Evolutionary conservation across 331 rosid species (phyloP).

Genomic region (Dryas integrifolia): DNA sequence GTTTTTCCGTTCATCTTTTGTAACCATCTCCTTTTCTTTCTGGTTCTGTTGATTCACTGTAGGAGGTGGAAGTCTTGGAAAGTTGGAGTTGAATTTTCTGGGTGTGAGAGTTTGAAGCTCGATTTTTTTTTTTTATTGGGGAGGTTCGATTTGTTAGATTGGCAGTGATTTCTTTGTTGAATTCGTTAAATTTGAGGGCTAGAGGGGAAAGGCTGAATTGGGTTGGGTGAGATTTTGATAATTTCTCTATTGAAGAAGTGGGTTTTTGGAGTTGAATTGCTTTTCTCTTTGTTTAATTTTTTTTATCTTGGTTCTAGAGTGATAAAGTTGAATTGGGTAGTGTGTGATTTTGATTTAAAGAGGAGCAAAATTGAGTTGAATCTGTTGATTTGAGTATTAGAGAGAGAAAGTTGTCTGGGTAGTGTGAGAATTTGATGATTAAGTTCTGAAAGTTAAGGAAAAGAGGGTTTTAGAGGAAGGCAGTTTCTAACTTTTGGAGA

Average conservation of each 20-base stretch:
- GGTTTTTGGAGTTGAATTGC: background rate
- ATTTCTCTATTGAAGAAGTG: background rate
- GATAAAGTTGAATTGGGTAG: background rate
- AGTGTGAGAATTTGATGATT: background rate
- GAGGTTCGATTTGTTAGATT: background rate
- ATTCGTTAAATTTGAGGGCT: slow-evolving; percentile 21
- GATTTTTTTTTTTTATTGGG: background rate
- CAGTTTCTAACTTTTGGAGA: background rate
- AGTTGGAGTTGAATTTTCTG: background rate
- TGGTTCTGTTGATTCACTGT: background rate
- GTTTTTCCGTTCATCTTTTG: slow-evolving; percentile 2
- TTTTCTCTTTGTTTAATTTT: background rate
- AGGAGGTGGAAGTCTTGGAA: background rate
- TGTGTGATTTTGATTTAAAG: background rate
- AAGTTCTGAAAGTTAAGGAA: background rate
- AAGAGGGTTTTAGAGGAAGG: background rate
- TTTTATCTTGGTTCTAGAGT: background rate
- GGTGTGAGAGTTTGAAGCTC: background rate
- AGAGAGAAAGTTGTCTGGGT: slow-evolving; percentile 11
- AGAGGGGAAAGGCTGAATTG: slow-evolving; percentile 14
- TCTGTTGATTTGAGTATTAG: background rate
- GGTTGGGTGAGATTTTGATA: slow-evolving; percentile 14
- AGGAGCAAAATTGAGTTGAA: background rate
- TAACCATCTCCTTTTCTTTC: background rate
- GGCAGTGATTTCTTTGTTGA: background rate